phyloP scores from a whole-genome alignment of 208 protist species.

The Trypanosomatidae sp. region DNA sequence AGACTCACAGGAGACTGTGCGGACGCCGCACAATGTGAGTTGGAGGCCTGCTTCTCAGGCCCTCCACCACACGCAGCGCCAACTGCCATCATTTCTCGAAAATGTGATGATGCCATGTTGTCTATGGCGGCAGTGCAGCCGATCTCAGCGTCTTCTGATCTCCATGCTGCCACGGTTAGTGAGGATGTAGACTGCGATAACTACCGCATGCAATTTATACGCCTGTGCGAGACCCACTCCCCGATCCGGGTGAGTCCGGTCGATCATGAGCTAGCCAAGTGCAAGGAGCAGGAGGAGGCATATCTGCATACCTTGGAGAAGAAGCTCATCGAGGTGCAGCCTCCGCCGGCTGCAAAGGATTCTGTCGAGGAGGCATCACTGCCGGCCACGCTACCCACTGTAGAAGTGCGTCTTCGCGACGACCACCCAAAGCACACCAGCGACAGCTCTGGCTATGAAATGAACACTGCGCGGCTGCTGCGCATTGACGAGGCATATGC shows the following conservation, averaged over 20 bases:
- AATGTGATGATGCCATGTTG: not conserved
- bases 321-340: slow-evolving; percentile 14
- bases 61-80: not conserved
- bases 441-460: not conserved
- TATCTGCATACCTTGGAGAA: slow-evolving; percentile 28
- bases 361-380: not conserved
- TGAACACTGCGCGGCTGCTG: slow-evolving; percentile 26
- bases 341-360: not conserved
- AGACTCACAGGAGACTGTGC: not conserved
- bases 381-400: not conserved
- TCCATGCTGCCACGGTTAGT: not conserved
- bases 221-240: slow-evolving; percentile 43
- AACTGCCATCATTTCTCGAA: no score
- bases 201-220: slow-evolving; percentile 32
- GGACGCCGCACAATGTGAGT: not conserved
- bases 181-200: not conserved
- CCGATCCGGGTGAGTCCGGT: slow-evolving; percentile 36
- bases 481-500: slow-evolving; percentile 36
- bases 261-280: slow-evolving; percentile 37
- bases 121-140: not conserved
- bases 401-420: not conserved
- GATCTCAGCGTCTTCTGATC: not conserved
- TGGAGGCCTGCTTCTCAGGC: not conserved
- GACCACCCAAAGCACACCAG: not conserved
- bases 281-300: slow-evolving; percentile 30